Evolutionary conservation across 257 asterid species (phyloP).

Genomic region (Catharanthus roseus): DNA sequence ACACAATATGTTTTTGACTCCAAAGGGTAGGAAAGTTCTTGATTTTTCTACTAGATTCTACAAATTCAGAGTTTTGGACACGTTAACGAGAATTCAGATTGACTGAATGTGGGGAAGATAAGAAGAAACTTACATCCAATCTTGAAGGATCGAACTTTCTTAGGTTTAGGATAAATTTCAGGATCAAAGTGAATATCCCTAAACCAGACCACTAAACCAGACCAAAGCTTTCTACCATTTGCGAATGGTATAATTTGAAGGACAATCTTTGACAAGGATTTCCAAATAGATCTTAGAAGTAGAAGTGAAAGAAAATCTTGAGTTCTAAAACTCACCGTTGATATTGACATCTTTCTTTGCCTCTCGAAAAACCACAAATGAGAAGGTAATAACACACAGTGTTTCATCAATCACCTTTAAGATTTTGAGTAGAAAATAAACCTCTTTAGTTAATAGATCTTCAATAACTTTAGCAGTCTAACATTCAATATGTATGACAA

Average conservation of each 20-base stretch:
- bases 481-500: not conserved
- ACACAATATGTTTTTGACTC: too few species aligned
- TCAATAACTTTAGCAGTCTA: not conserved
- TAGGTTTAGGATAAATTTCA: conserved; percentile 54
- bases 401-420: conserved; percentile 83
- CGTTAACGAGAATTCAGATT: not conserved
- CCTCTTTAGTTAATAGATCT: not conserved
- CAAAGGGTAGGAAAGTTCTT: conserved; percentile 79
- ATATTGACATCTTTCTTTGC: conserved; percentile 60
- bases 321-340: too few species aligned
- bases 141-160: conserved; percentile 76
- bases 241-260: conserved; percentile 68
- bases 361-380: conserved; percentile 75
- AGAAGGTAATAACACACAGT: conserved; percentile 75
- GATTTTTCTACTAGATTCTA: conserved; percentile 67
- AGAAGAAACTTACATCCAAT: conserved; percentile 70
- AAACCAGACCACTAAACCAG: too few species aligned
- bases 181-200: conserved; percentile 53
- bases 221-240: conserved; percentile 79
- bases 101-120: not conserved
- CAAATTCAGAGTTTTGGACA: not conserved
- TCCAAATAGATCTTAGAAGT: not conserved
- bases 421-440: not conserved
- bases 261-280: not conserved
- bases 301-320: not conserved